Conservation (phyloP, 2,329 filamentous ascomycete species). For the Teratosphaeria viscida region DNA sequence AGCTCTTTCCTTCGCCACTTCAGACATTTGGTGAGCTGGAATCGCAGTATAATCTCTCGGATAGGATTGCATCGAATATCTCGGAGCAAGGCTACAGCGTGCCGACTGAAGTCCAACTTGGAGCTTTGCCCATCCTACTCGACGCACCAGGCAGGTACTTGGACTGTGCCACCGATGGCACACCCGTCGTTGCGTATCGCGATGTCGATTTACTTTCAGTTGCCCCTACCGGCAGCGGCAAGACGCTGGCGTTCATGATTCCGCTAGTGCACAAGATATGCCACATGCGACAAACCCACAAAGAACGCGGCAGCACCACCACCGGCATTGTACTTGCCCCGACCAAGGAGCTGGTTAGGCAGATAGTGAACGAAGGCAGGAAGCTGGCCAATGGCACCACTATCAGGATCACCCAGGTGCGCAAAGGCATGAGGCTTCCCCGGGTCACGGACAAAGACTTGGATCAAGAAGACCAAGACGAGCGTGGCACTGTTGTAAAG, state of each 20-base stretch:
- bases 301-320: slow-evolving; percentile 10
- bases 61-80: slow-evolving; percentile 66
- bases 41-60: slow-evolving; percentile 60
- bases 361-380: slow-evolving; percentile 58
- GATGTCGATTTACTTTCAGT: slow-evolving; percentile 70
- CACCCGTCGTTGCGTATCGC: background rate
- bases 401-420: slow-evolving; percentile 70
- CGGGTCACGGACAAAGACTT: slow-evolving; percentile 15
- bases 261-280: slow-evolving; percentile 67
- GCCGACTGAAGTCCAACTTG: slow-evolving; percentile 91
- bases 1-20: slow-evolving; percentile 70
- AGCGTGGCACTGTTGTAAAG: slow-evolving; percentile 43
- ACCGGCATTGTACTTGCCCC: slow-evolving; percentile 39
- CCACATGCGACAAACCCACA: slow-evolving; percentile 18
- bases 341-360: slow-evolving; percentile 40
- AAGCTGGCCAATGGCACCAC: slow-evolving; percentile 71
- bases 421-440: slow-evolving; percentile 65
- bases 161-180: slow-evolving; percentile 14
- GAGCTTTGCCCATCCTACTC: slow-evolving; percentile 68
- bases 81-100: slow-evolving; percentile 72
- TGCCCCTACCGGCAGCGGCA: slow-evolving; percentile 91
- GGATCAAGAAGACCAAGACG: slow-evolving; percentile 28
- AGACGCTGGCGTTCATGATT: slow-evolving; percentile 87
- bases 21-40: slow-evolving; percentile 65
- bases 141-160: slow-evolving; percentile 39